These are phyloP conservation scores for Brasenia schreberi DNA, from an alignment of 164 flowering plant genomes.

Conservation along the genomic window DNA sequence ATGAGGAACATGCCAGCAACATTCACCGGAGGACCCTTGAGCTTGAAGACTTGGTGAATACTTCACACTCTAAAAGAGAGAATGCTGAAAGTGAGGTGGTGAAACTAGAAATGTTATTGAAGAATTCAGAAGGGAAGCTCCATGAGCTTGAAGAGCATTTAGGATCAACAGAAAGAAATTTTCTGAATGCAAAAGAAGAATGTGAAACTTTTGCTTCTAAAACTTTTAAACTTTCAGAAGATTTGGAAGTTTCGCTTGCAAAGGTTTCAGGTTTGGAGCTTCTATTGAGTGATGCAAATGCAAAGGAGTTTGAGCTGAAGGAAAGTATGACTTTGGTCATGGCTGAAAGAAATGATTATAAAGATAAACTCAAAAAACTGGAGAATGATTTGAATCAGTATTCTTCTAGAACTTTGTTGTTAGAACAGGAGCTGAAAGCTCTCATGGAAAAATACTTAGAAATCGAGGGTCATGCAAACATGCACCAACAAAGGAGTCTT, in stretches of 20 bases:
- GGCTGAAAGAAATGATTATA: background rate
- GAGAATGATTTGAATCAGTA: background rate
- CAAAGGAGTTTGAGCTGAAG: conserved; percentile 48
- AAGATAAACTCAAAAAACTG: background rate
- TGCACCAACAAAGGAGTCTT: conserved; percentile 44
- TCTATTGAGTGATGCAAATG: conserved; percentile 38
- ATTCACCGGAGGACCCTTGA: background rate
- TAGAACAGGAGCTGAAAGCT: conserved; percentile 51
- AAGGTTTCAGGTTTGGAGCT: conserved; percentile 48
- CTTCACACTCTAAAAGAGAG: conserved; percentile 40
- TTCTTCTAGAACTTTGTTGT: conserved; percentile 44
- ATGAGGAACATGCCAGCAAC: background rate
- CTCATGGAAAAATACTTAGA: conserved; percentile 39
- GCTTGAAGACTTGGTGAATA: background rate
- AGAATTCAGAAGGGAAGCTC: conserved; percentile 52
- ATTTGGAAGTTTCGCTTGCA: conserved; percentile 43
- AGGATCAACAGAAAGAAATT: conserved; percentile 38
- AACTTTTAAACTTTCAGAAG: conserved; percentile 39
- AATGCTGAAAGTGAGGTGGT: conserved; percentile 41
- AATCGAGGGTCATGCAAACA: background rate
- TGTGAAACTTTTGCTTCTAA: conserved; percentile 26
- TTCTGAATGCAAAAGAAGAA: conserved; percentile 40
- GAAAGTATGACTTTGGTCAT: conserved; percentile 20
- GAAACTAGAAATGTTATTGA: conserved; percentile 59
- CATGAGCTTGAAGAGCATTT: conserved; percentile 78